These are phyloP conservation scores for Phaeotremella skinneri DNA, from an alignment of 768 basidiomycete species.

Conservation along the genomic window DNA sequence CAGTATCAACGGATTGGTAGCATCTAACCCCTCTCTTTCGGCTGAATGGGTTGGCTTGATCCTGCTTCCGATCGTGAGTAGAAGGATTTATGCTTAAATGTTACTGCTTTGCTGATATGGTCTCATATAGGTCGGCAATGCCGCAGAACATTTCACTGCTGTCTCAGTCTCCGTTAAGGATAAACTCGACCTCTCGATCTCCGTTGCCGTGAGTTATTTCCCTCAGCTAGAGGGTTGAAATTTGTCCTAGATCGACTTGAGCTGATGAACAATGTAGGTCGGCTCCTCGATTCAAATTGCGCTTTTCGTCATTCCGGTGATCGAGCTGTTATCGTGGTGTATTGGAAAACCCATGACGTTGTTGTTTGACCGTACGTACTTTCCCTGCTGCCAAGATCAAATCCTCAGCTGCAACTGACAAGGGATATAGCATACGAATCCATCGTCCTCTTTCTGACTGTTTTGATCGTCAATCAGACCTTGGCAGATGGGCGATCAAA, in stretches of 20 bases:
- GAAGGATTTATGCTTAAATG: background rate
- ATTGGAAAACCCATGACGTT: conserved; percentile 64
- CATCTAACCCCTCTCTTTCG: conserved; percentile 58
- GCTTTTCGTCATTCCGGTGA: conserved; percentile 55
- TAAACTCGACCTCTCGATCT: conserved; percentile 80
- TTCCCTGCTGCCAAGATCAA: background rate
- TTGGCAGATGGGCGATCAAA: conserved; percentile 64
- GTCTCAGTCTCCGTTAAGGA: conserved; percentile 84
- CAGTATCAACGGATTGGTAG: conserved; percentile 74
- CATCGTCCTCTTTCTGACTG: conserved; percentile 56
- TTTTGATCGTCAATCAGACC: conserved; percentile 79
- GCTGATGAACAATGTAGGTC: conserved; percentile 64
- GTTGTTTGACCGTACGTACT: conserved; percentile 65
- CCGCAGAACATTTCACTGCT: conserved; percentile 78
- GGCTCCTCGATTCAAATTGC: conserved; percentile 71
- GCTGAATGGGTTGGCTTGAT: conserved; percentile 86
- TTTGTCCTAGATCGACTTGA: conserved; percentile 11
- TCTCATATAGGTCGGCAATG: conserved; percentile 30
- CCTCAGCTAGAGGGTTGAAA: conserved; percentile 52
- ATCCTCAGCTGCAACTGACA: background rate
- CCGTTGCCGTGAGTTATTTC: conserved; percentile 83
- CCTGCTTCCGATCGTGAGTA: conserved; percentile 75
- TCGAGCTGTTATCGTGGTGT: conserved; percentile 74
- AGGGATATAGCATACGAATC: conserved; percentile 65
- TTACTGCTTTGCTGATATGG: background rate